Conservation (phyloP, 352 stramenopile species). For the Pythium dissotocum region DNA sequence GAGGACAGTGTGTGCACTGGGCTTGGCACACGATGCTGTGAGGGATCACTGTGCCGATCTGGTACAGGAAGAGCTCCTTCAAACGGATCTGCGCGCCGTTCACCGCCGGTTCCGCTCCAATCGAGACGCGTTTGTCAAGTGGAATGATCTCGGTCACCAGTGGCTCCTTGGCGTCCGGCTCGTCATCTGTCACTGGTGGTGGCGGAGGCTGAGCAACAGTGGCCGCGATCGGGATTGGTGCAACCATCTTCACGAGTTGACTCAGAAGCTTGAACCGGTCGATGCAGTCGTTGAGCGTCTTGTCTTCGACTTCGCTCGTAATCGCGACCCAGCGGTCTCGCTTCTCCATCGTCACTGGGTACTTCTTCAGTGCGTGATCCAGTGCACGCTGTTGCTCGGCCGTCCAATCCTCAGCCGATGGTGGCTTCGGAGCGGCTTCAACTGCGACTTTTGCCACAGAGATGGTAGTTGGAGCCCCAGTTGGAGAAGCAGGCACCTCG, state of each 20-base stretch:
- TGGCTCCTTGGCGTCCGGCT: constrained; percentile 26
- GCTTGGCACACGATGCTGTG: constrained; percentile 67
- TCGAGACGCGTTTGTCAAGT: constrained; percentile 37
- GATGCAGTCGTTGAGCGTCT: constrained; percentile 81
- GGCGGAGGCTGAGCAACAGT: not conserved
- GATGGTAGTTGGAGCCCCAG: not conserved
- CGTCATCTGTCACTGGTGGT: not conserved
- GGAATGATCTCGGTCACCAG: constrained; percentile 51
- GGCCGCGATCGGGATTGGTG: constrained; percentile 16
- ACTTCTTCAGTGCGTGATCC: constrained; percentile 70
- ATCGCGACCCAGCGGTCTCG: constrained; percentile 70
- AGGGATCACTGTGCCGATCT: constrained; percentile 73
- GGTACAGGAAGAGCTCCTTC: constrained; percentile 72
- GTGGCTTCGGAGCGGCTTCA: not conserved
- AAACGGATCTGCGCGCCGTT: constrained; percentile 58
- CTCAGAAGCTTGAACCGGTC: constrained; percentile 75
- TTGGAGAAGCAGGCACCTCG: not conserved
- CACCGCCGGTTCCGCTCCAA: constrained; percentile 57
- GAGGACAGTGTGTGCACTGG: constrained; percentile 71
- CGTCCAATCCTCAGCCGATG: constrained; percentile 46
- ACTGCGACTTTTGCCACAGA: not conserved
- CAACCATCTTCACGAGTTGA: constrained; percentile 40
- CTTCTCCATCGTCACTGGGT: constrained; percentile 72
- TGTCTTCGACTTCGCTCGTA: constrained; percentile 58
- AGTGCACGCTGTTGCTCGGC: constrained; percentile 62